Base-by-base conservation (phyloP, 192 early-diverging fungal species). In the Coemansia sp. region DNA sequence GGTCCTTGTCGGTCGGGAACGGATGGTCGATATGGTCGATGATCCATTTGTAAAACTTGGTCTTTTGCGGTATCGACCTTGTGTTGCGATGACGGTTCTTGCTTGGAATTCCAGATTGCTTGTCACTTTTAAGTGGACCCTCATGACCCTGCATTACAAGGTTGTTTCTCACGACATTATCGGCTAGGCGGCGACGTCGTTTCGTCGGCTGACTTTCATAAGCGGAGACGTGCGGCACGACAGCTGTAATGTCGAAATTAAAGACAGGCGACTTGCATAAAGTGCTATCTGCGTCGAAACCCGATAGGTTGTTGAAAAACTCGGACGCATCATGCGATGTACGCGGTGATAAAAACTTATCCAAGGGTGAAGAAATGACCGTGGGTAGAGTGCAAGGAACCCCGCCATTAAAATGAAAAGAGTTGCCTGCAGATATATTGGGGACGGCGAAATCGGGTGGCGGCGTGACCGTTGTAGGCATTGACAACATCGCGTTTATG, bases 1-100 rank as follows among this genome's bases (percentile, higher is more conserved):
- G 57, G 8, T 50, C 41, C 38, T 69, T 57, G 41, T 77, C 75
- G 12, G 29, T 34, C 1, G 80, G 80, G 38, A 74, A 82, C 34
- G 80, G 80, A 29, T 66, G 47, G n/a, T 76, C 52, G 5, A 76
- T 68, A 22, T 82, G 38, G 16, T 71, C 65, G 43, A 78, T 41
- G 6, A 81, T 31, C 64, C 61, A 81, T 38, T 27, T 15, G 58
- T 76, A 81, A 52, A 73, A 53, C 0, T 9, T n/a, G 1, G 58
- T 62, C 34, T 70, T 66, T 50, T 73, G 67, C 15, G 29, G 31
- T n/a, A 29, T 46, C 3, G 66, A 69, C 66, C 55, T 22, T 0
- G 76, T 78, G 5, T 78, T 41, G 9, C 76, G 64, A 3, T 34
- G 58, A 15, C 7, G 33, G 58, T 61, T 61, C 60, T 76, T 76